Evolutionary conservation across 73 alveolate species (phyloP).

Genomic region (Paramecium primaurelia): DNA sequence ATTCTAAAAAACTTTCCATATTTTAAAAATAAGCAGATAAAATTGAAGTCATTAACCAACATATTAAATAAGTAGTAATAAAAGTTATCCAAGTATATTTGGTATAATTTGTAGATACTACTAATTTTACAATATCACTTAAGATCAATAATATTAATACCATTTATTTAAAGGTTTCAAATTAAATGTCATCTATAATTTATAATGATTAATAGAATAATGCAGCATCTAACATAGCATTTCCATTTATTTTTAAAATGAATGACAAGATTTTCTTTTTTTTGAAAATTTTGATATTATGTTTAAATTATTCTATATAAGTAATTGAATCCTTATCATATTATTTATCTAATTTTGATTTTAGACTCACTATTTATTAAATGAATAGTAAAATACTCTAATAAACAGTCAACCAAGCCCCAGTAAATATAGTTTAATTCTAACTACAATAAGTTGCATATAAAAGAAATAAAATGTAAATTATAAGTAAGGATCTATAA

Average conservation of each 20-base stretch:
- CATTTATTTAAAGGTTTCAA: background rate
- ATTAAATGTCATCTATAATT: background rate
- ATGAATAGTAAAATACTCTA: background rate
- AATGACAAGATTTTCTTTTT: background rate
- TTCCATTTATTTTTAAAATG: constrained; percentile 30
- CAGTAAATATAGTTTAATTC: background rate
- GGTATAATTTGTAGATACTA: background rate
- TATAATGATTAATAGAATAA: background rate
- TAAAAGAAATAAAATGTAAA: background rate
- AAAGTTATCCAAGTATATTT: background rate
- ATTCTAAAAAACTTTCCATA: background rate
- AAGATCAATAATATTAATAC: background rate
- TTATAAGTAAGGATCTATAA: constrained; percentile 30
- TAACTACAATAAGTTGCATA: background rate
- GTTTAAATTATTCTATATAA: background rate
- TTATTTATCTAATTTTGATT: background rate
- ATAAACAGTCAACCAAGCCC: constrained; percentile 14
- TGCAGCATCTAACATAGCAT: constrained; percentile 53
- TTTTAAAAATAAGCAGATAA: background rate
- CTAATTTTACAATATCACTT: constrained; percentile 28
- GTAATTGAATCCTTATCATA: background rate
- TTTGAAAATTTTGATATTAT: background rate
- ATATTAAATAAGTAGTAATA: background rate
- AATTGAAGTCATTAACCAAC: background rate
- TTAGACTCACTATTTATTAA: constrained; percentile 21